Evolutionary conservation across 2,329 filamentous ascomycete species (phyloP), one percentile per base, ranked within the genome.

Genomic region (Fusarium albosuccineum): DNA sequence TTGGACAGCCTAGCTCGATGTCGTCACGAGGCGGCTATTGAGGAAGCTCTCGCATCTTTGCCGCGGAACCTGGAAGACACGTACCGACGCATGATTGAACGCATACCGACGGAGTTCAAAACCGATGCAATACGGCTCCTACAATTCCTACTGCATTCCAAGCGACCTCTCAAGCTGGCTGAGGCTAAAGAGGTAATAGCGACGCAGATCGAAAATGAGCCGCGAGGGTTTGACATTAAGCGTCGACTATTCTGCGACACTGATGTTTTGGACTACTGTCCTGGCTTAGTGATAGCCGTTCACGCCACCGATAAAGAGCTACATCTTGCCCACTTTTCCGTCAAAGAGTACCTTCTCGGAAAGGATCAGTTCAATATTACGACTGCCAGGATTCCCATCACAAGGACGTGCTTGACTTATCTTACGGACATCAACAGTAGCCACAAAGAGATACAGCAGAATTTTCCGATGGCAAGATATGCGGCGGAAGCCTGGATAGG

Each of bases 291-390:
- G 10, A 40, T 46, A 5, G 29, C 71, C 34, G 27, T 57, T 33
- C 7, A 66, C 2, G 33, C 34, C 13, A 48, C 26, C 4, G 16
- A 2, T 5, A 8, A 57, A 6, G 63, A 70, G 39, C 56, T 75
- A 0, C 71, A 73, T 5, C 55, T 76, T 11, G 60, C 72, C 9
- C 70, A 75, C 14, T 68, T 73, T 16, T 73, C 73, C 0, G 70
- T 74, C 3, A 70, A 73, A 26, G 68, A 75, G 41, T 74, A 66
- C 27, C 65, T 75, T 30, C 41, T 68, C 4, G 14, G 27, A 11
- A 2, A 57, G 6, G 33, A n/a, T 3, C 40, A 54, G 22, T 62
- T 68, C 13, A 17, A 49, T 3, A 30, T 59, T 4, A 1, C 36
- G 11, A 64, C 6, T 40, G 57, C 68, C 14, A 64, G 59, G 33